Evolutionary conservation across 345 rosid genomes (phyloP), one percentile per base, ranked within the genome.

Genomic region (Carallia brachiata): DNA sequence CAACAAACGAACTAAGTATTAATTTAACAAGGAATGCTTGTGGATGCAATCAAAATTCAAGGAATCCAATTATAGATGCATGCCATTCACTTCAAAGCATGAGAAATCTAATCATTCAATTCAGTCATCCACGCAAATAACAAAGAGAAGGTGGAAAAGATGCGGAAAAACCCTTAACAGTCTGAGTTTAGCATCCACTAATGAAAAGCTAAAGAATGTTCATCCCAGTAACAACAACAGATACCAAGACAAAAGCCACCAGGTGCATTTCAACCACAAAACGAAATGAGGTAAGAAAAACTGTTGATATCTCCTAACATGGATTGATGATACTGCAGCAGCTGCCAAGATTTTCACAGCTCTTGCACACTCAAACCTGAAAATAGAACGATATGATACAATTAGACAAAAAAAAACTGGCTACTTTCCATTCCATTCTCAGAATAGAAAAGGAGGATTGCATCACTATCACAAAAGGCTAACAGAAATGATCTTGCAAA

Each of bases 351-450:
- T 12, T 44, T 63, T 90, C 86, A 89, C 73, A 89, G 85, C 44
- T 90, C 98, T 74, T 86, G 93, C 6, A 90, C 97, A 28, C 74
- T 89, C 89, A 93, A 85, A 93, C 98, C 97, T 93, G 90, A 75
- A 81, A 52, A 68, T 27, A 27, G 7, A 10, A 62, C 17, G 28
- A 10, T 18, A 52, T 18, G 17, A n/a, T 1, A 19, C 6, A 27
- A 16, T 56, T 3, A 0, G 15, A 7, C 28, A 9, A 55, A 7
- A 0, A 23, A 1, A 37, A 23, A 50, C 37, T 13, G 31, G 6
- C 5, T 2, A 63, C 4, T 44, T 44, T 3, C 8, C 50, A 12
- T 44, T 44, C 50, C 50, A 3, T 12, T 44, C 50, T 3, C 10
- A 16, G 18, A 37, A 18, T 5, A 47, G 39, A 44, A 64, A 23